phyloP scores from a whole-genome alignment of 1,284 basidiomycete genomes.

The Spongispora temasekensis region DNA sequence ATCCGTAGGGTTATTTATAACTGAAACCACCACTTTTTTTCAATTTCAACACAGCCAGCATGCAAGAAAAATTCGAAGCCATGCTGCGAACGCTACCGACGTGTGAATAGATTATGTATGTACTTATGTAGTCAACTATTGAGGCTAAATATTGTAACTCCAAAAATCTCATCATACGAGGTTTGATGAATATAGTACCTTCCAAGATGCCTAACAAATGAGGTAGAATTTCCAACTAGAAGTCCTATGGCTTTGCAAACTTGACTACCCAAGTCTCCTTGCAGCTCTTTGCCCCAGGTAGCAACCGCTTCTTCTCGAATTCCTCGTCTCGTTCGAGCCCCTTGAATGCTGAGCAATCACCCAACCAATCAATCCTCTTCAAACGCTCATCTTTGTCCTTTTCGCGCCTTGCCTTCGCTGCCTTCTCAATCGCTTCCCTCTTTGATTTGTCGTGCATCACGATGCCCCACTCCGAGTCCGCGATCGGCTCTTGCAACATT shows the following conservation, averaged over 20 bases:
- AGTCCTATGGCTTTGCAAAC: constrained; percentile 30
- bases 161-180: too few relatives aligned
- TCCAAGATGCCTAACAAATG: too few relatives aligned
- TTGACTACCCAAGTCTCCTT: constrained; percentile 43
- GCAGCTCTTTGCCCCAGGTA: constrained; percentile 39
- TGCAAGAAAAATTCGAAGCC: too few relatives aligned
- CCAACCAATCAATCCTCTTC: constrained; percentile 61
- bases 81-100: too few relatives aligned
- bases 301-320: constrained; percentile 47
- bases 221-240: too few relatives aligned
- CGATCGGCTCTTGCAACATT: constrained; percentile 51
- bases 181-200: too few relatives aligned
- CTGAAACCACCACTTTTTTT: too few relatives aligned
- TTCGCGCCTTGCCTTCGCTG: constrained; percentile 35
- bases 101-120: too few relatives aligned
- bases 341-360: constrained; percentile 53
- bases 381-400: constrained; percentile 30
- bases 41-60: too few relatives aligned
- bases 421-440: constrained; percentile 39
- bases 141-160: too few relatives aligned
- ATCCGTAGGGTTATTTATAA: too few relatives aligned
- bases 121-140: too few relatives aligned
- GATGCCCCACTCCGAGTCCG: constrained; percentile 64
- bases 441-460: constrained; percentile 44
- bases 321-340: constrained; percentile 59